Evolutionary conservation across 352 stramenopile species (phyloP).

Genomic region (Achlya hypogyna): DNA sequence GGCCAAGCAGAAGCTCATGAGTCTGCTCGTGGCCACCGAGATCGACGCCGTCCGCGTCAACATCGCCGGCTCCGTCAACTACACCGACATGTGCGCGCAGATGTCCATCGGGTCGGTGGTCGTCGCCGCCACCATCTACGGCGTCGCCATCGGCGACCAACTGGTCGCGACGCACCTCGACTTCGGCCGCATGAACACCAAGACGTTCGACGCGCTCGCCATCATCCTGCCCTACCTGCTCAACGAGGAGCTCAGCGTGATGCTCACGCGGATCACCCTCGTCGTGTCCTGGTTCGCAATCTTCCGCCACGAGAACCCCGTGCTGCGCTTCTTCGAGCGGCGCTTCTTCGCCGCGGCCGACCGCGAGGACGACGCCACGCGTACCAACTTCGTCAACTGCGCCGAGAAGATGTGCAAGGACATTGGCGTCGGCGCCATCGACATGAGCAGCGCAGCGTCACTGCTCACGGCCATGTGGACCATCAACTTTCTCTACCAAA

Average conservation of each 20-base stretch:
- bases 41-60: constrained; percentile 10
- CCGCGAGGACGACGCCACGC: background rate
- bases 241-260: constrained; percentile 15
- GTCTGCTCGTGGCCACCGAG: constrained; percentile 2
- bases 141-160: background rate
- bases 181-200: constrained; percentile 18
- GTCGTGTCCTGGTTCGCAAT: constrained; percentile 19
- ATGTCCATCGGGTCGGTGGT: constrained; percentile 12
- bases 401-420: constrained; percentile 18
- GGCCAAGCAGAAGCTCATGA: constrained; percentile 13
- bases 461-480: constrained; percentile 17
- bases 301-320: constrained; percentile 16
- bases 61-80: background rate
- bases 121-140: constrained; percentile 7
- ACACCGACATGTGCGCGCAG: background rate
- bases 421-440: constrained; percentile 16
- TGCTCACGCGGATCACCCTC: constrained; percentile 16
- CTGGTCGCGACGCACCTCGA: constrained; percentile 9
- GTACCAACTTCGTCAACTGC: constrained; percentile 7
- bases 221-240: constrained; percentile 19
- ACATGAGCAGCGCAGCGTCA: constrained; percentile 17
- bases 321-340: constrained; percentile 6
- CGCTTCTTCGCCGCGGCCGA: background rate
- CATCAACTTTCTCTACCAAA: constrained; percentile 20
- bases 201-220: constrained; percentile 14